Base-by-base conservation (phyloP, 139 green algal genomes). In the Raphidocelis subcapitata region DNA sequence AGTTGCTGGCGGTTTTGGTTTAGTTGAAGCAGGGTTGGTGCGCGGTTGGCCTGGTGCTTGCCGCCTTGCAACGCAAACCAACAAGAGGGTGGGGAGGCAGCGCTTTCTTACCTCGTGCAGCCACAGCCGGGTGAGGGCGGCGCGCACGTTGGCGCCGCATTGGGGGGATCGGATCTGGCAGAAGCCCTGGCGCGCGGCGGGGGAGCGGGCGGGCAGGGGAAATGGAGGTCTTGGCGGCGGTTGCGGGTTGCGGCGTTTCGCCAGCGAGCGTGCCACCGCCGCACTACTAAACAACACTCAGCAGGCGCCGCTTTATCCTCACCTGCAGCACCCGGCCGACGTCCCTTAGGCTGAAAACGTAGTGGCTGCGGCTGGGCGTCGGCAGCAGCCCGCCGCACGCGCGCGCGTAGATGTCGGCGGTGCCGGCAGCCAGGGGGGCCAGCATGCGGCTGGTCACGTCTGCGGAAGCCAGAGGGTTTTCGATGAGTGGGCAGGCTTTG, bases 281-380 rank as follows among this genome's bases (percentile, higher is more conserved):
- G n/a, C n/a, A n/a, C n/a, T n/a, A n/a, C n/a, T n/a, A n/a, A n/a
- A n/a, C n/a, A n/a, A n/a, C n/a, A n/a, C n/a, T n/a, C n/a, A n/a
- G n/a, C n/a, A n/a, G n/a, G n/a, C n/a, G n/a, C n/a, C n/a, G n/a
- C n/a, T n/a, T n/a, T n/a, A n/a, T n/a, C 79, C 69, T 77, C 76
- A 84, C 89, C 77, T 92, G 91, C 73, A 95, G 87, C 23, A 94
- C 89, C 55, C 92, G 89, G 72, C 77, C 85, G 16, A 95, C 80
- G 72, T 97, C 90, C 1, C 91, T 76, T 76, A 95, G 83, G 82
- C 92, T 97, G 90, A 97, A 97, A 31, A 85, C 92, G 84, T 96
- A 96, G 84, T 96, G 91, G 20, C 65, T 87, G 71, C 87, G 89
- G 15, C 87, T 83, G 31, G 91, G 91, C 3, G 91, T 96, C 21